Conservation (phyloP, 495 filamentous ascomycete species). For the Parachaetomium inaequale region DNA sequence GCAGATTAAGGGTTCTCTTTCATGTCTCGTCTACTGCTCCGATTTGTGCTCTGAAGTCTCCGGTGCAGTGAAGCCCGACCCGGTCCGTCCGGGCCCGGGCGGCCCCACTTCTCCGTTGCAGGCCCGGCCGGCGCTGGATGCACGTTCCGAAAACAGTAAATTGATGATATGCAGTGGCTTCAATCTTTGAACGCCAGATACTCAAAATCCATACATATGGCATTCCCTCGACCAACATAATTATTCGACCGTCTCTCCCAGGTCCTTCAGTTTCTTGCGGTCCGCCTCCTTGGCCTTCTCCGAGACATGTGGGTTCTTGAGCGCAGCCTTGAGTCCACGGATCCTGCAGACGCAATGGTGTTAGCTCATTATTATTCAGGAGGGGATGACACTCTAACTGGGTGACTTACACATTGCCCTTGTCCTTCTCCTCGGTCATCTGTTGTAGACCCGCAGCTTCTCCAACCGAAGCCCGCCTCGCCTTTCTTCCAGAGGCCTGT, state of each 20-base stretch:
- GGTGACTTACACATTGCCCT: constrained; percentile 24
- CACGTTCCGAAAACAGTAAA: too few relatives aligned
- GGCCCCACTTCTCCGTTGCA: background rate
- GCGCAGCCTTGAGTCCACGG: constrained; percentile 23
- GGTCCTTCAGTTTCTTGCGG: constrained; percentile 28
- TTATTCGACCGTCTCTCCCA: constrained; percentile 26
- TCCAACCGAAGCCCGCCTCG: constrained; percentile 17
- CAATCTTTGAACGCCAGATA: background rate
- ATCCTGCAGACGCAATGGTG: constrained; percentile 9
- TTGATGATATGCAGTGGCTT: background rate
- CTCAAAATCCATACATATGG: background rate
- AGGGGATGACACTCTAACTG: background rate
- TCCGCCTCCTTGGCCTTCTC: constrained; percentile 33
- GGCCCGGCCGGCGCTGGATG: too few relatives aligned
- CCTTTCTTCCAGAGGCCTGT: constrained; percentile 14
- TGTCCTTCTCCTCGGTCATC: constrained; percentile 21
- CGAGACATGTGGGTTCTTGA: constrained; percentile 26
- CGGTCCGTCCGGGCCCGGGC: background rate
- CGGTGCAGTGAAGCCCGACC: background rate
- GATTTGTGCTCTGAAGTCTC: too few relatives aligned
- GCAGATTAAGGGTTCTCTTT: background rate
- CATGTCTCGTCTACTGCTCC: too few relatives aligned
- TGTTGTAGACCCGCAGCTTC: constrained; percentile 3
- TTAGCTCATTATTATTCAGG: background rate
- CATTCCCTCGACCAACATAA: background rate